A percentile compares a stretch with the other conserved stretches of the same genome.
Evolutionary conservation across 1,284 basidiomycete genomes (phyloP).

Genomic region (Ganoderma multipileum): DNA sequence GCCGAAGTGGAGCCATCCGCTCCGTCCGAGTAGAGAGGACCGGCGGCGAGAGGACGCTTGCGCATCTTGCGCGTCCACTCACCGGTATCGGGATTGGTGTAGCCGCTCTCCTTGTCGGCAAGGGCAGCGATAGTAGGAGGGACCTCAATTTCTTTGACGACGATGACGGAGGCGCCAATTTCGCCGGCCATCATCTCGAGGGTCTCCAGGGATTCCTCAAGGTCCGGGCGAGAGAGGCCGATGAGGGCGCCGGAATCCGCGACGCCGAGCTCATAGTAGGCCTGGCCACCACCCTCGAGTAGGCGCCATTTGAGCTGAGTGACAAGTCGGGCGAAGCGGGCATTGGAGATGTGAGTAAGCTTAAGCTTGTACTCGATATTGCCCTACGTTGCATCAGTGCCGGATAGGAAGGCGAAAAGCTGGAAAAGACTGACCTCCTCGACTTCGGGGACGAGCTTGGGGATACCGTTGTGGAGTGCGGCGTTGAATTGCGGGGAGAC

Average conservation of each 20-base stretch:
- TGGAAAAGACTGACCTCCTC: conserved; percentile 55
- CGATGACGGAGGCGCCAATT: conserved; percentile 87
- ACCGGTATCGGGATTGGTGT: conserved; percentile 40
- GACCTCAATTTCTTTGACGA: conserved; percentile 86
- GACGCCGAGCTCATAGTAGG: conserved; percentile 93
- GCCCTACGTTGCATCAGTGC: conserved; percentile 48
- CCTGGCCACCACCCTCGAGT: conserved; percentile 89
- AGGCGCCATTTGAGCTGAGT: conserved; percentile 96
- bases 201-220: conserved; percentile 83
- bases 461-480: conserved; percentile 42
- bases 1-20: conserved; percentile 30
- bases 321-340: conserved; percentile 81
- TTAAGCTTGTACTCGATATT: conserved; percentile 90
- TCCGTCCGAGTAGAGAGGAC: not conserved
- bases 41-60: conserved; percentile 19
- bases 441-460: conserved; percentile 75
- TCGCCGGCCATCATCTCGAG: conserved; percentile 93
- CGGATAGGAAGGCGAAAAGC: not conserved
- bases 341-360: conserved; percentile 71
- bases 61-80: conserved; percentile 42
- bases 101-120: conserved; percentile 43
- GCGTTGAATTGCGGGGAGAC: conserved; percentile 38
- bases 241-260: conserved; percentile 87
- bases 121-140: conserved; percentile 54
- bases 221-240: conserved; percentile 76